These are phyloP conservation scores for Vigna trinervia DNA, from an alignment of 306 rosid species.

Conservation along the genomic window DNA sequence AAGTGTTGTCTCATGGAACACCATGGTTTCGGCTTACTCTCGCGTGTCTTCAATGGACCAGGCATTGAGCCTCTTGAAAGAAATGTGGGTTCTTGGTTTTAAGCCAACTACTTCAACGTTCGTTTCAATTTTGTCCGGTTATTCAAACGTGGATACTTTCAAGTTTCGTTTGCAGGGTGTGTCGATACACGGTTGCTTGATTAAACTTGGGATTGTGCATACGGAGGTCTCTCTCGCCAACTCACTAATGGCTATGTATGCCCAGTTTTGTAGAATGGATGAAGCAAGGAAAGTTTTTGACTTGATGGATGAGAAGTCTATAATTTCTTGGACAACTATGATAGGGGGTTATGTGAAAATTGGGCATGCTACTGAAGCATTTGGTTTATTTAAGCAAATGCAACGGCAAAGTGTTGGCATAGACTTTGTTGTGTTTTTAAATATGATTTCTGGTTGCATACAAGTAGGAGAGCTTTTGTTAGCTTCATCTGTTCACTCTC, in stretches of 20 bases:
- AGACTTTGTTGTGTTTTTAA: conserved; percentile 52
- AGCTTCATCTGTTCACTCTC: conserved; percentile 54
- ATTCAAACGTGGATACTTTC: conserved; percentile 23
- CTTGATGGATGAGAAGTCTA: conserved; percentile 49
- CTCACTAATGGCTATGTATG: conserved; percentile 57
- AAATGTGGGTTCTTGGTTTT: conserved; percentile 55
- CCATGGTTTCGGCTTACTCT: conserved; percentile 67
- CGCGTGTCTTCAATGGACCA: conserved; percentile 49
- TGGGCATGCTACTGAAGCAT: conserved; percentile 38
- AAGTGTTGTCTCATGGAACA: conserved; percentile 67
- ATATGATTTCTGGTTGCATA: conserved; percentile 48
- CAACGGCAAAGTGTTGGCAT: conserved; percentile 32
- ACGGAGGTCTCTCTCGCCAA: conserved; percentile 49
- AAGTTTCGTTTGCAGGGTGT: conserved; percentile 35
- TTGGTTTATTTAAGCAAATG: conserved; percentile 50
- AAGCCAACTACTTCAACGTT: conserved; percentile 48
- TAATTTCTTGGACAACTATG: conserved; percentile 58
- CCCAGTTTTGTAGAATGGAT: conserved; percentile 39
- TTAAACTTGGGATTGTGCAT: conserved; percentile 50
- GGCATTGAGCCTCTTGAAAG: conserved; percentile 48
- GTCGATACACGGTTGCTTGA: conserved; percentile 51
- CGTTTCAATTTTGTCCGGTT: conserved; percentile 53
- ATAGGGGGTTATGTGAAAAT: conserved; percentile 54
- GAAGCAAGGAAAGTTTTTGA: conserved; percentile 53
- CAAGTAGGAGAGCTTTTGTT: conserved; percentile 39